phyloP scores from a whole-genome alignment of 495 filamentous ascomycete species.

The Monascus purpureus region DNA sequence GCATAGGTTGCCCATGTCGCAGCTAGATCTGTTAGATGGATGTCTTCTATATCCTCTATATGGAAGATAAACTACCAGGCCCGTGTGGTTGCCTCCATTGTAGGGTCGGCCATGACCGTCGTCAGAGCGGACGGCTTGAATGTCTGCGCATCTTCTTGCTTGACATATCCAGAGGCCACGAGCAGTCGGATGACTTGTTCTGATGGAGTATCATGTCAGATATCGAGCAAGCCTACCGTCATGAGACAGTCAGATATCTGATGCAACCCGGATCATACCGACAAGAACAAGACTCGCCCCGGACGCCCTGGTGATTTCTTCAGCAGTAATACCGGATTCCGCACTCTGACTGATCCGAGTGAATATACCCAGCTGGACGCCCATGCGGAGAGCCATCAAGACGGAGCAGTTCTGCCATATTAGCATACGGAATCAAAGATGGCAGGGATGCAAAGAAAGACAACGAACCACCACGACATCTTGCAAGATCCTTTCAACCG shows the following conservation, averaged over 20 bases:
- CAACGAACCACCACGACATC: constrained; percentile 8
- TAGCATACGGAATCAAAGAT: not conserved
- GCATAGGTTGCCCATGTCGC: constrained; percentile 6
- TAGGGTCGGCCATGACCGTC: constrained; percentile 7
- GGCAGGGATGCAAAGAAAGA: not conserved
- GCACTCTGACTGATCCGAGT: constrained; percentile 2
- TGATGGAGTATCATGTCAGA: not conserved
- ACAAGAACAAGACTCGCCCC: constrained; percentile 7
- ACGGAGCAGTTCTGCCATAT: constrained; percentile 3
- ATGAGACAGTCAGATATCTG: no score
- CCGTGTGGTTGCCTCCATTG: constrained; percentile 6
- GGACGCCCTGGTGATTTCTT: constrained; percentile 6
- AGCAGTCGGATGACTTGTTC: constrained; percentile 9
- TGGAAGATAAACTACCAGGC: constrained; percentile 5
- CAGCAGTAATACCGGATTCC: constrained; percentile 1
- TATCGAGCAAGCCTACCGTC: no score
- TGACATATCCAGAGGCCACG: constrained; percentile 5
- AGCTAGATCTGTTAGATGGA: constrained; percentile 1
- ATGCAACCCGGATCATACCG: no score
- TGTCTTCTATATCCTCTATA: not conserved
- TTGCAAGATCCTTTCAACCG: constrained; percentile 7
- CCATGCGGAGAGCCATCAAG: constrained; percentile 8
- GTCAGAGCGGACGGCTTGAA: constrained; percentile 10
- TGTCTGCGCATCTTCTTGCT: constrained; percentile 4
- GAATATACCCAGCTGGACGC: constrained; percentile 10